Percentiles rank a stretch among this genome's conserved stretches.
Evolutionary conservation across 2,329 filamentous ascomycete genomes (phyloP).

Genomic region (Xylariomycetidae sp.): DNA sequence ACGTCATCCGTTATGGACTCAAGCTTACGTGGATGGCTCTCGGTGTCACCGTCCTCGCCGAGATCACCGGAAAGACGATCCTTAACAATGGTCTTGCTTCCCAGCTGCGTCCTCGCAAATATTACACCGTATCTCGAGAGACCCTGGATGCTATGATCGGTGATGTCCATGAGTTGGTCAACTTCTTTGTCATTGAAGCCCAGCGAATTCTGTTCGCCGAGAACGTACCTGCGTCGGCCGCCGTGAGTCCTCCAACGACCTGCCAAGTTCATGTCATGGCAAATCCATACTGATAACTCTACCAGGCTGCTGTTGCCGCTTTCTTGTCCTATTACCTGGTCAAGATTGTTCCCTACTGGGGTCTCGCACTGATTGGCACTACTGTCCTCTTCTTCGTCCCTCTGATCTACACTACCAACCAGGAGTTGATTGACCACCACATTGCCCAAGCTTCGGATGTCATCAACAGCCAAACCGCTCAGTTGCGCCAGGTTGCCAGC

Average conservation of each 20-base stretch:
- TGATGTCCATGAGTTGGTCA: constrained; percentile 63
- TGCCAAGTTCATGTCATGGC: not conserved
- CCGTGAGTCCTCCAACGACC: constrained; percentile 42
- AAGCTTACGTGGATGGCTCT: constrained; percentile 62
- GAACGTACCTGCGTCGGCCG: constrained; percentile 56
- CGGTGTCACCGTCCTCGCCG: constrained; percentile 55
- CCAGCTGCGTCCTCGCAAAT: constrained; percentile 62
- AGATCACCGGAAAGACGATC: constrained; percentile 56
- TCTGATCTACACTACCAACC: constrained; percentile 61
- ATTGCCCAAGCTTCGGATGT: constrained; percentile 53
- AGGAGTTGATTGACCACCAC: constrained; percentile 64
- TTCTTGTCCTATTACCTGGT: constrained; percentile 65
- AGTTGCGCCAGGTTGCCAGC: constrained; percentile 56
- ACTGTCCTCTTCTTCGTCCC: constrained; percentile 58
- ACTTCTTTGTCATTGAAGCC: constrained; percentile 67
- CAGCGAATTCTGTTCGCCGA: constrained; percentile 66
- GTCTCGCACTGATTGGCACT: constrained; percentile 56
- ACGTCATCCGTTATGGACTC: constrained; percentile 60
- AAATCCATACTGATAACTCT: too few relatives aligned
- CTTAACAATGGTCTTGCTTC: constrained; percentile 59
- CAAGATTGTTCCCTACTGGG: constrained; percentile 68
- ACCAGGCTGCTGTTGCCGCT: constrained; percentile 53
- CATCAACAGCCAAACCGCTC: constrained; percentile 57
- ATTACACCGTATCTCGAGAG: constrained; percentile 62
- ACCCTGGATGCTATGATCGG: constrained; percentile 57